Evolutionary conservation across 2,329 filamentous ascomycete genomes (phyloP).

Genomic region (Aureobasidium sp.): DNA sequence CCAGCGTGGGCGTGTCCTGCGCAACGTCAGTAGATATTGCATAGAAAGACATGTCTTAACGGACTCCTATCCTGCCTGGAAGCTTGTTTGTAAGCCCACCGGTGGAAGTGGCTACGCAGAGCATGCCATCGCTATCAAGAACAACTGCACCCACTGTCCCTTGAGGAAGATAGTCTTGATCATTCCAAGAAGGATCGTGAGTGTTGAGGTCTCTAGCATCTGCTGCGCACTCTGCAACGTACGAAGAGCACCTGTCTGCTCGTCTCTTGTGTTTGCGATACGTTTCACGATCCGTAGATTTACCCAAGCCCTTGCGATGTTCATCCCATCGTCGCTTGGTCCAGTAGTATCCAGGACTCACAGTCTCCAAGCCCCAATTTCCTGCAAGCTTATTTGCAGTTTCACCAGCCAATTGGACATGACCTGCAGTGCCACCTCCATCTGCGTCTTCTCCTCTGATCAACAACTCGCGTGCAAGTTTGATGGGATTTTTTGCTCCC

Average conservation of each 20-base stretch:
- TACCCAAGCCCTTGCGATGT: conserved; percentile 54
- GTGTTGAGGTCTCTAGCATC: conserved; percentile 6
- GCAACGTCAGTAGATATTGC: too few relatives aligned
- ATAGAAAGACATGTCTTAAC: too few relatives aligned
- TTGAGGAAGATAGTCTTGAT: conserved; percentile 63
- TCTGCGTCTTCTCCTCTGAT: conserved; percentile 57
- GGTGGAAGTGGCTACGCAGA: conserved; percentile 59
- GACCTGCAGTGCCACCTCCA: conserved; percentile 53
- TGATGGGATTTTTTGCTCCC: conserved; percentile 71
- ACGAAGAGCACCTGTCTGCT: conserved; percentile 20
- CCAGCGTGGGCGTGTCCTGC: conserved; percentile 76
- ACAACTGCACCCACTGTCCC: conserved; percentile 80
- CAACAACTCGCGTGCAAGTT: conserved; percentile 63
- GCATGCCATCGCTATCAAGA: conserved; percentile 63
- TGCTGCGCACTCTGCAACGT: not conserved
- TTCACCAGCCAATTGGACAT: conserved; percentile 60
- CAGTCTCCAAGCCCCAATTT: conserved; percentile 62
- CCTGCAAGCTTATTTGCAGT: conserved; percentile 62
- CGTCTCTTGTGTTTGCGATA: conserved; percentile 38
- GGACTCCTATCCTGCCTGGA: conserved; percentile 63
- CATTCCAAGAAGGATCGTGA: conserved; percentile 45
- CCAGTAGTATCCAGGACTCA: conserved; percentile 66
- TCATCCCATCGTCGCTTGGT: conserved; percentile 73
- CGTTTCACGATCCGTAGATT: conserved; percentile 27
- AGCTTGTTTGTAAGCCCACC: conserved; percentile 86